Conservation (phyloP, 192 early-diverging fungal genomes). For the Backusella liffmaniae region DNA sequence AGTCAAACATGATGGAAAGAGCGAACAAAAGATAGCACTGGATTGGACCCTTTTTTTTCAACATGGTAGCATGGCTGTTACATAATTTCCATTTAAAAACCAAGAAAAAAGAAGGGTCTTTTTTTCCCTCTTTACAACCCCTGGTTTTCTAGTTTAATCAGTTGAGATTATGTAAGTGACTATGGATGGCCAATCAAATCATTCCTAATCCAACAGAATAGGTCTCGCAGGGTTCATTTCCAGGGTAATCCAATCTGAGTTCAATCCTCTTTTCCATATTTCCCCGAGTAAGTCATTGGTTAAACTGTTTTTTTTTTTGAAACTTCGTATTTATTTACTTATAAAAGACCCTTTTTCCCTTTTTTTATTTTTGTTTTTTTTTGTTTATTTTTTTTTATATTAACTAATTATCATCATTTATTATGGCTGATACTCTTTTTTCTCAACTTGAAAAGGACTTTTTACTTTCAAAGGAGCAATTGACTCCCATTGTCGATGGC, state of each 20-base stretch:
- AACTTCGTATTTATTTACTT: conserved; percentile 1
- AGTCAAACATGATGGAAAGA: neutral
- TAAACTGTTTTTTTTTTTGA: neutral
- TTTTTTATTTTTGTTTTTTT: neutral
- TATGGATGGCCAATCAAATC: neutral
- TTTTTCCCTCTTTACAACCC: neutral
- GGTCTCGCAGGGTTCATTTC: conserved; percentile 8
- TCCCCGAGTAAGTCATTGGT: neutral
- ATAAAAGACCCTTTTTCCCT: neutral
- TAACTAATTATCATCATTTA: neutral
- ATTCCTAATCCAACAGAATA: neutral
- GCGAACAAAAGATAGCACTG: neutral
- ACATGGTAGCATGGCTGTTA: neutral
- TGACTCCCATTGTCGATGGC: conserved; percentile 36
- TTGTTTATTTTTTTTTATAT: neutral
- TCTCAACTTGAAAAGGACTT: conserved; percentile 26
- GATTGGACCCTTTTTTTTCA: neutral
- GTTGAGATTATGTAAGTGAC: neutral
- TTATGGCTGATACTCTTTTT: conserved; percentile 27
- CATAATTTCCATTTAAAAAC: neutral
- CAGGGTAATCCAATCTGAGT: neutral
- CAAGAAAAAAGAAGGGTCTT: conserved; percentile 3
- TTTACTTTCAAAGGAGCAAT: conserved; percentile 17
- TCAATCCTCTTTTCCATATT: neutral
- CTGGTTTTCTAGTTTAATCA: neutral